These are phyloP conservation scores for Gomphus bonarii DNA, from an alignment of 1,284 basidiomycete species.

Conservation along the genomic window DNA sequence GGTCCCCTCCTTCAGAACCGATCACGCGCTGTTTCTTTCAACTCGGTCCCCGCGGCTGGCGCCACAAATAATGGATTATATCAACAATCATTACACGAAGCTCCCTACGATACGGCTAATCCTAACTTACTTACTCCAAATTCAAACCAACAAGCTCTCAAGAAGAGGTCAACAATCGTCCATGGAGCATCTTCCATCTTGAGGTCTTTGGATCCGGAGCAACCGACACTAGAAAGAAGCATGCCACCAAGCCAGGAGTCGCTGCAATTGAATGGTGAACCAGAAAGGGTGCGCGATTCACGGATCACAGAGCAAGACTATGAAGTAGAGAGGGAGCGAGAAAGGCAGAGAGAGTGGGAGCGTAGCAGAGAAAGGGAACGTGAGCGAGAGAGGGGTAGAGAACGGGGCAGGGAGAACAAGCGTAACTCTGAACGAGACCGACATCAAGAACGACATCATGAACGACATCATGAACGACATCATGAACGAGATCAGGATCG, in stretches of 20 bases:
- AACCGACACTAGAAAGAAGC: not conserved
- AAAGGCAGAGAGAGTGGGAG: slow-evolving; percentile 9
- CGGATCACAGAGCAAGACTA: slow-evolving; percentile 15
- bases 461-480: slow-evolving; percentile 12
- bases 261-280: not conserved
- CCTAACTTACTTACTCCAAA: not conserved
- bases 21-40: slow-evolving; percentile 5
- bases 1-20: not conserved
- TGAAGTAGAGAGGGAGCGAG: slow-evolving; percentile 19
- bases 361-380: not conserved
- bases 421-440: not conserved
- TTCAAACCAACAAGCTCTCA: slow-evolving; percentile 1
- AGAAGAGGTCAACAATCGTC: not conserved
- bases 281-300: not conserved
- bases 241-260: slow-evolving; percentile 8
- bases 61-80: not conserved
- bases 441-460: slow-evolving; percentile 12
- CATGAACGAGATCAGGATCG: slow-evolving; percentile 6
- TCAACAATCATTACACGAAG: not conserved
- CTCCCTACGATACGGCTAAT: not conserved
- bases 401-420: slow-evolving; percentile 17
- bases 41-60: not conserved
- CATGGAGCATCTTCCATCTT: slow-evolving; percentile 13
- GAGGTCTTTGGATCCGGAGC: slow-evolving; percentile 13
- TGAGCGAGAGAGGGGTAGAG: slow-evolving; percentile 9